A percentile compares a stretch with the other conserved stretches of the same genome.
These are phyloP conservation scores for Mycosphaerelloides madeirae DNA, from an alignment of 2,329 filamentous ascomycete species.

Conservation along the genomic window DNA sequence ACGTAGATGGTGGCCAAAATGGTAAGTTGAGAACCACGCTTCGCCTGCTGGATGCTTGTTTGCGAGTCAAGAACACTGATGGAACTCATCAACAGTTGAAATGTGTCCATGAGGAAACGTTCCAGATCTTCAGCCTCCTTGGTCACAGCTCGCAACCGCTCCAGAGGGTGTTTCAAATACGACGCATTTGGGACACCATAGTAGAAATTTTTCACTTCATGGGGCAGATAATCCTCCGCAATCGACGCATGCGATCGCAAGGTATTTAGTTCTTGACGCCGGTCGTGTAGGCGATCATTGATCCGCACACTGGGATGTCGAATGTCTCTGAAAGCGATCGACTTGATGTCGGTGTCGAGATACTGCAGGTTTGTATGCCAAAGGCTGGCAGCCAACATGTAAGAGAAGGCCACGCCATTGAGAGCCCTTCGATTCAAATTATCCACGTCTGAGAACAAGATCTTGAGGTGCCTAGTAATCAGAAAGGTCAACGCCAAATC, in stretches of 20 bases:
- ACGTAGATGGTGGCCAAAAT: slow-evolving; percentile 22
- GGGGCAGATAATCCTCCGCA: slow-evolving; percentile 4
- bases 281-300: slow-evolving; percentile 10
- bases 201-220: neutral
- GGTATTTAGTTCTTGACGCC: slow-evolving; percentile 9
- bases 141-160: slow-evolving; percentile 1
- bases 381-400: slow-evolving; percentile 4
- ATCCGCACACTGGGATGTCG: slow-evolving; percentile 7
- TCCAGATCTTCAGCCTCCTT: slow-evolving; percentile 14
- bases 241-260: slow-evolving; percentile 2
- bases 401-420: neutral
- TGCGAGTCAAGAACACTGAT: slow-evolving; percentile 19
- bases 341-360: slow-evolving; percentile 11
- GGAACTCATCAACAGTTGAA: slow-evolving; percentile 22
- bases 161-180: neutral
- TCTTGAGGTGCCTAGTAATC: too few species aligned
- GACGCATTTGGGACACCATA: neutral
- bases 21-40: slow-evolving; percentile 13
- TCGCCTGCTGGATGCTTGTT: slow-evolving; percentile 14
- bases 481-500: neutral
- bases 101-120: slow-evolving; percentile 22
- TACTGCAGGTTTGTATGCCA: slow-evolving; percentile 4
- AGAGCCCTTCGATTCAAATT: neutral
- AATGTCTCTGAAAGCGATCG: slow-evolving; percentile 13
- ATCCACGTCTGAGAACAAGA: neutral